Evolutionary conservation across 2,329 filamentous ascomycete species (phyloP).

Genomic region (Fusarium sp.): DNA sequence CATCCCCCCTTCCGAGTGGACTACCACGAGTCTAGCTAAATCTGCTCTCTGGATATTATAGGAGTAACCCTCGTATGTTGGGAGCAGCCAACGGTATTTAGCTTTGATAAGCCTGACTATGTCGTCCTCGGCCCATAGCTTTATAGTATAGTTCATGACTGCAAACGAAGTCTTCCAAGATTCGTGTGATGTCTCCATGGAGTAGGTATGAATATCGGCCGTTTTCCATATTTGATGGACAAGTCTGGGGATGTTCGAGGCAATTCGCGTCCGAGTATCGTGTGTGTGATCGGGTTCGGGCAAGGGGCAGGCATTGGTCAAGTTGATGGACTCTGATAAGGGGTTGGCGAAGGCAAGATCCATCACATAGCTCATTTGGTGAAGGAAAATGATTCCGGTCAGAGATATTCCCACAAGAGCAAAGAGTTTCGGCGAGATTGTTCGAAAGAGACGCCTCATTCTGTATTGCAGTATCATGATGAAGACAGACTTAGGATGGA

Average conservation of each 20-base stretch:
- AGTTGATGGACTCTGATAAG: background rate
- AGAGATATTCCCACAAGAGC: background rate
- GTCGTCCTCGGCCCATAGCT: background rate
- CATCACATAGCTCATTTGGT: background rate
- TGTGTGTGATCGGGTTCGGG: background rate
- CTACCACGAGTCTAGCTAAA: background rate
- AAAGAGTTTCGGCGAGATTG: background rate
- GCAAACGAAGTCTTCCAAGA: background rate
- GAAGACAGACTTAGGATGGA: background rate
- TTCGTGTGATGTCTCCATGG: background rate
- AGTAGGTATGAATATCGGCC: background rate
- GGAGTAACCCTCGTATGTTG: background rate
- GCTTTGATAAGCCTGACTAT: background rate
- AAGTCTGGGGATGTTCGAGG: background rate
- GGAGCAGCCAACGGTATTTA: background rate
- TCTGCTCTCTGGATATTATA: background rate
- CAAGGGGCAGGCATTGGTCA: background rate
- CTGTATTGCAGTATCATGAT: background rate
- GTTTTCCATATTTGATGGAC: background rate
- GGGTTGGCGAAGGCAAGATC: background rate
- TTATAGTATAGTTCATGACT: background rate
- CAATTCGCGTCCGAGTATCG: background rate
- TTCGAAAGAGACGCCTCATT: background rate
- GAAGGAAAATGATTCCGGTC: background rate
- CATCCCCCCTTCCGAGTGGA: background rate